Base-by-base conservation (phyloP, 345 rosid species). In the Heritiera fomes region DNA sequence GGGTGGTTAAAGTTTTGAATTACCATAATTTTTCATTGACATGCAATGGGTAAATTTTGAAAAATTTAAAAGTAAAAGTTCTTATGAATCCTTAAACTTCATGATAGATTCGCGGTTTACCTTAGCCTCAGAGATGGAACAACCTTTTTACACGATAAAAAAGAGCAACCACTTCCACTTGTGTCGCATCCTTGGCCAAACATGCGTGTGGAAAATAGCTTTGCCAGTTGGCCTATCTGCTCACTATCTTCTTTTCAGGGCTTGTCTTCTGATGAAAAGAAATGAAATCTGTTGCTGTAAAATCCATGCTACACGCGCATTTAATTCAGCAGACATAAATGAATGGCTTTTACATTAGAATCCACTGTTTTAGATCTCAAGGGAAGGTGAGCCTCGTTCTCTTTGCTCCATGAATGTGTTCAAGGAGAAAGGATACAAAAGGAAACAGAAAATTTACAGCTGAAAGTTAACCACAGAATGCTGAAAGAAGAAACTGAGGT, bases 201-300 rank as follows among this genome's bases (percentile, higher is more conserved):
- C 40, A 65, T 47, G 32, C 53, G 63, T 45, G 11, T 64, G 38
- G 30, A 49, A 53, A 46, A n/a, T 56, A 8, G 81, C 40, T 34
- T n/a, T 28, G n/a, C 79, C 81, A 79, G 80, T 49, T 80, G 77
- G 81, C 69, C 58, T 49, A 40, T 64, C 23, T 30, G 78, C 68
- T 56, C 80, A 73, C 43, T 50, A 20, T 62, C 76, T 79, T 60
- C 68, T 34, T 41, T 15, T 15, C 20, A 67, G 66, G 50, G 62
- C 41, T 73, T 83, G 76, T 67, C 80, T 77, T 77, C 58, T 72
- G 58, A 63, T 66, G 49, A 15, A 67, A 41, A 18, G 78, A 79
- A 78, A 72, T 41, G 23, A 53, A 7, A 77, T 73, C 62, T n/a
- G 58, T 38, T 38, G 30, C 77, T 68, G 52, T 66, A 76, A 63